Percentiles rank a stretch among this genome's conserved stretches.
Evolutionary conservation across 495 filamentous ascomycete genomes (phyloP).

Genomic region (Daldinia grandis): DNA sequence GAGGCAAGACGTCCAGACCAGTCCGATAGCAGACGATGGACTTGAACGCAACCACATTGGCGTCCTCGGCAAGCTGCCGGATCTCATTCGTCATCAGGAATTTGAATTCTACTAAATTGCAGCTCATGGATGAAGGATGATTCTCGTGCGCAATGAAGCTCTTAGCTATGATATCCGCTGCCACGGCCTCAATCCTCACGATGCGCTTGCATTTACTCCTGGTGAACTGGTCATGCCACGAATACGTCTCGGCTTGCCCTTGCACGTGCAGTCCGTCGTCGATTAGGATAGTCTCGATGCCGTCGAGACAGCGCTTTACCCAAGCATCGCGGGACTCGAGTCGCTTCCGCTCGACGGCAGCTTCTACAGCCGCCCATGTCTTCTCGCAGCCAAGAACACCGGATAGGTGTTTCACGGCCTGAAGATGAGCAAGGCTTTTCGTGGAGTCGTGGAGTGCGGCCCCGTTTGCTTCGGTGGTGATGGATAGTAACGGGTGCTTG

Average conservation of each 20-base stretch:
- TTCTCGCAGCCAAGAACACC: conserved; percentile 66
- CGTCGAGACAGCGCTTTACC: conserved; percentile 70
- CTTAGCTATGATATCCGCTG: conserved; percentile 65
- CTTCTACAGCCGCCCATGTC: conserved; percentile 70
- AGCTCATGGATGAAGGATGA: conserved; percentile 1
- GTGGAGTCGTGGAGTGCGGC: conserved; percentile 64
- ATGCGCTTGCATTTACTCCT: conserved; percentile 73
- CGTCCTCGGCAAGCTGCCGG: conserved; percentile 62
- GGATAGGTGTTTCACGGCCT: conserved; percentile 74
- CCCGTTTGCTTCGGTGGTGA: conserved; percentile 79
- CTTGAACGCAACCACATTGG: conserved; percentile 84
- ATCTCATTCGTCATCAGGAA: conserved; percentile 49
- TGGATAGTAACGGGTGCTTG: conserved; percentile 68
- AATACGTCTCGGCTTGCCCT: conserved; percentile 65
- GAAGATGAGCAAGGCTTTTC: conserved; percentile 71
- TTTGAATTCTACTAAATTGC: background rate
- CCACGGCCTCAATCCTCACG: conserved; percentile 83
- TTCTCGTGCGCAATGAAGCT: conserved; percentile 17
- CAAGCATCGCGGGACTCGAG: conserved; percentile 66
- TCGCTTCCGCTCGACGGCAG: conserved; percentile 63
- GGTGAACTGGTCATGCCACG: conserved; percentile 77
- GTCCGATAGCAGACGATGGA: conserved; percentile 85
- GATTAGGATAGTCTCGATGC: conserved; percentile 78
- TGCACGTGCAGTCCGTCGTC: conserved; percentile 75
- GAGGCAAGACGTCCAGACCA: conserved; percentile 66